Percentiles rank a stretch among this genome's conserved stretches.
These are phyloP conservation scores for Beauveria varroae DNA, from an alignment of 2,329 filamentous ascomycete genomes.

Conservation along the genomic window DNA sequence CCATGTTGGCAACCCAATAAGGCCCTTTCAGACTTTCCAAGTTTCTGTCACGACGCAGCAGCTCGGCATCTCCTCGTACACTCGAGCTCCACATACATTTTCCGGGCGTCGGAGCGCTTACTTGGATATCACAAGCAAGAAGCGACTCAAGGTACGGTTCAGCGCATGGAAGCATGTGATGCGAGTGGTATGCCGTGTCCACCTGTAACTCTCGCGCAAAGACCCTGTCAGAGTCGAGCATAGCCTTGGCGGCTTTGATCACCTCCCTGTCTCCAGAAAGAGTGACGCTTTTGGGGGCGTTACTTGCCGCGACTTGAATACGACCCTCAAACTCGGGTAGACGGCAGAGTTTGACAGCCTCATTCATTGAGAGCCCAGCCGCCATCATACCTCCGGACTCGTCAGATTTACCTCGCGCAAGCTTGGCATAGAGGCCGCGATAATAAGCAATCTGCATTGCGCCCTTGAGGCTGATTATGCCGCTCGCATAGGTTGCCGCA, in stretches of 20 bases:
- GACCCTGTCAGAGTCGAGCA: conserved; percentile 11
- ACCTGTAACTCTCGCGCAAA: conserved; percentile 13
- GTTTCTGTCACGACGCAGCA: neutral
- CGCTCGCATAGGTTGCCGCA: conserved; percentile 40
- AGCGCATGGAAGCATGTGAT: neutral
- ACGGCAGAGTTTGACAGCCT: conserved; percentile 9
- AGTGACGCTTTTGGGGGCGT: conserved; percentile 16
- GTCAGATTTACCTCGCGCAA: neutral
- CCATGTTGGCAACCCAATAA: conserved; percentile 33
- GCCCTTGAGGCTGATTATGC: conserved; percentile 24
- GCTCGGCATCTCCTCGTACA: conserved; percentile 9
- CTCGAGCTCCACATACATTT: conserved; percentile 12
- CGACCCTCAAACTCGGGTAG: conserved; percentile 13
- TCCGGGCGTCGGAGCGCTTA: neutral
- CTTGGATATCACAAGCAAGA: neutral
- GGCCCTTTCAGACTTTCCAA: neutral
- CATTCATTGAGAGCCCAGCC: conserved; percentile 12
- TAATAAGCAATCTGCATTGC: conserved; percentile 20
- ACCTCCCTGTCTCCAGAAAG: conserved; percentile 14
- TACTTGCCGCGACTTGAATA: conserved; percentile 17
- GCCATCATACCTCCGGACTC: conserved; percentile 15
- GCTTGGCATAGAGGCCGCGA: conserved; percentile 6
- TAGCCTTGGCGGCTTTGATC: neutral
- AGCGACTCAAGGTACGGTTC: neutral
- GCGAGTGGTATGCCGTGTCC: conserved; percentile 15